Conservation (phyloP, 495 filamentous ascomycete species). For the Paragyromitra xinjiangensis region DNA sequence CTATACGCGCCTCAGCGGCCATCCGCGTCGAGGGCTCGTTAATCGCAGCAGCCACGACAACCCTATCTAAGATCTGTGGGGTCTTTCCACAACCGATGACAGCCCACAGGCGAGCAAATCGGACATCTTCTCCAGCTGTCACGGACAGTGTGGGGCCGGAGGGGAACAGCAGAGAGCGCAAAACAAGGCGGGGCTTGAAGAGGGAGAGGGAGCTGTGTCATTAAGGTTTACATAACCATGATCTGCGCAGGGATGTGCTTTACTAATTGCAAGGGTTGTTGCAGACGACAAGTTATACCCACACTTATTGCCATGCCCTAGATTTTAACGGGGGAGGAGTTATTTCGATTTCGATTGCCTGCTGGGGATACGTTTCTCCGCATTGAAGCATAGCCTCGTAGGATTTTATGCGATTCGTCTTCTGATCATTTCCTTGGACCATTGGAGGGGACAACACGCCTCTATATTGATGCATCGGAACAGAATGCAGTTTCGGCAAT, state of each 20-base stretch:
- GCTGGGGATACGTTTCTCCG: neutral
- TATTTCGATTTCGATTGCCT: conserved; percentile 4
- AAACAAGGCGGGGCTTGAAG: neutral
- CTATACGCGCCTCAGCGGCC: neutral
- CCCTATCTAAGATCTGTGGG: neutral
- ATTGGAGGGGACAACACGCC: neutral
- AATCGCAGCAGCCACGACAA: neutral
- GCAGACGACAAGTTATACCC: conserved; percentile 8
- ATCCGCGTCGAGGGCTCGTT: neutral
- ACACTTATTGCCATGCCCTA: conserved; percentile 14
- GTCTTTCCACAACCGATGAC: neutral
- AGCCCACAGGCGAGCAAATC: neutral
- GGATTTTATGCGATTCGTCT: neutral
- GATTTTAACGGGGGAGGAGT: neutral
- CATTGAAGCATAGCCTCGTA: conserved; percentile 2
- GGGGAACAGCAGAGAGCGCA: neutral
- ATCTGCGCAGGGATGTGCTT: conserved; percentile 51
- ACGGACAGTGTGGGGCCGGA: neutral
- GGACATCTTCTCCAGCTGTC: neutral
- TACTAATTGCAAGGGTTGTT: conserved; percentile 45
- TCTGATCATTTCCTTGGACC: neutral
- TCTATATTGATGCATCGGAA: neutral
- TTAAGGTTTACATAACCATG: conserved; percentile 49
- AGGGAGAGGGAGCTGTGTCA: conserved; percentile 26
- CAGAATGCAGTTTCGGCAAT: neutral